Percentiles rank a stretch among this genome's conserved stretches.
Conservation (phyloP, 768 basidiomycete species). For the Tricholoma sp. region DNA sequence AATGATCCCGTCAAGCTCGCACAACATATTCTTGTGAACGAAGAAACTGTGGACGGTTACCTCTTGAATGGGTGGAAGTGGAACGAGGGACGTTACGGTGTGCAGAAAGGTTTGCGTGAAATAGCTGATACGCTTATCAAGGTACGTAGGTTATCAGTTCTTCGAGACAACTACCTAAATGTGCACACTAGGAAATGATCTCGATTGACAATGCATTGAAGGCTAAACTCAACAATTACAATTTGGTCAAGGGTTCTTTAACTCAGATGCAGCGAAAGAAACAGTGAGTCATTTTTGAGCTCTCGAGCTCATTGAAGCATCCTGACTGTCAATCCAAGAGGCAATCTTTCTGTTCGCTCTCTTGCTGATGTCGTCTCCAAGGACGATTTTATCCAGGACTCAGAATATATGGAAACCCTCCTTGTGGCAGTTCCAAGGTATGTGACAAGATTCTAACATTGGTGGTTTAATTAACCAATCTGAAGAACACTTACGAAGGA, state of each 20-base stretch:
- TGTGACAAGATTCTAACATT: conserved; percentile 19
- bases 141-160: conserved; percentile 37
- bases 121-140: conserved; percentile 82
- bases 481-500: conserved; percentile 74
- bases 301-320: conserved; percentile 1
- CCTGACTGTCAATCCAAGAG: conserved; percentile 42
- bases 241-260: conserved; percentile 88
- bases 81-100: conserved; percentile 89
- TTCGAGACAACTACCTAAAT: neutral
- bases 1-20: conserved; percentile 75
- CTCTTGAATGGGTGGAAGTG: conserved; percentile 82
- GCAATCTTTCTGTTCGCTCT: conserved; percentile 90
- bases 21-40: conserved; percentile 78
- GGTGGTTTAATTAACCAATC: conserved; percentile 21
- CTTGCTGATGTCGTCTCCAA: conserved; percentile 79
- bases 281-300: conserved; percentile 23
- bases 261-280: conserved; percentile 93
- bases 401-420: conserved; percentile 91
- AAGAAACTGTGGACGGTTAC: conserved; percentile 73
- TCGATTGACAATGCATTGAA: conserved; percentile 96
- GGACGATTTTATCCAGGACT: conserved; percentile 79
- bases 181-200: conserved; percentile 68
- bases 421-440: conserved; percentile 94
- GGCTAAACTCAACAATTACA: conserved; percentile 86
- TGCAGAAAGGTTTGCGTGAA: conserved; percentile 76